Evolutionary conservation across 768 basidiomycete species (phyloP), one percentile per base, ranked within the genome.

Genomic region (Auricularia auricula-judae): DNA sequence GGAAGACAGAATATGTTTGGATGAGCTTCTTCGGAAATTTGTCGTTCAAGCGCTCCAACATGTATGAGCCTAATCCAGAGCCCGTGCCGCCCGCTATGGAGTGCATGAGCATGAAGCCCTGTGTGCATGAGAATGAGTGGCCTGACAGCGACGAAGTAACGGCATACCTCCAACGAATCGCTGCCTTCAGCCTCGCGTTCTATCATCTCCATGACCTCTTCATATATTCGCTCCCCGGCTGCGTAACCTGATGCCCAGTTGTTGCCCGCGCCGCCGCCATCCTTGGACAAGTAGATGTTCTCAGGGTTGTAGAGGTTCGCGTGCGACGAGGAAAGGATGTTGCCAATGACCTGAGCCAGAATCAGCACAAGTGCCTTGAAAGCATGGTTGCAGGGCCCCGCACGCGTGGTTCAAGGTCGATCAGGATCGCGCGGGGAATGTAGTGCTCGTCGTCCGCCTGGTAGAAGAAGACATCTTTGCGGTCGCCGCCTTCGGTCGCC

Each of bases 361-460:
- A 23, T 39, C 39, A 34, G 51, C 12, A 4, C 61, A 23, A 35
- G 14, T 35, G 36, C 29, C 29, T 42, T 3, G 47, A 4, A 51
- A 36, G 34, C 29, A 39, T 23, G 63, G 47, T 58, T 42, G 62
- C 62, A 63, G 63, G 42, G 62, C 62, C 53, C n/a, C 86, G 73
- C 71, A 97, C 96, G 73, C 97, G 83, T 21, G 97, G 97, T 73
- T 99, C 97, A 34, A 97, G 83, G 76, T 99, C 97, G 66, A 98
- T 86, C 44, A 99, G 82, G 66, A 99, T 96, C 3, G 97, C 93
- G 62, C 97, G 84, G 1, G 97, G 97, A 66, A 99, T 95, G 75
- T 98, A 99, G 71, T 97, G 95, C 74, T 98, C 97, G 71, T 99
- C 97, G 74, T 99, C 97, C n/a, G 97, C 97, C 75, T 98, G 96